Evolutionary conservation across 441 rosid species (phyloP).

Genomic region (Populus hybrid): DNA sequence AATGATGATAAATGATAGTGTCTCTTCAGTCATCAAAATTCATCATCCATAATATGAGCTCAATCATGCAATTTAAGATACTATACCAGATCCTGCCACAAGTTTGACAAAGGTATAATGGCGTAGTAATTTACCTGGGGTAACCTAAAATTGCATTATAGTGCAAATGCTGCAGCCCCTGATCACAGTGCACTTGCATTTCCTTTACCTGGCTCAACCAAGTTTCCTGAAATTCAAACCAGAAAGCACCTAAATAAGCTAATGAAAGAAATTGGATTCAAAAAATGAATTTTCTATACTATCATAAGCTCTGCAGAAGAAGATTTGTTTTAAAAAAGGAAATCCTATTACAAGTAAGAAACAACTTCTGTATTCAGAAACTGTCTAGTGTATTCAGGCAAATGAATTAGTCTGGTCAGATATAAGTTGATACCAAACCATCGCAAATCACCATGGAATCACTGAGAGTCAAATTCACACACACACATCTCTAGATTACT

Average conservation of each 20-base stretch:
- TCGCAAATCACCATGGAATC: neutral
- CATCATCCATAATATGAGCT: neutral
- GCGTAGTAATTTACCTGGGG: conserved; percentile 3
- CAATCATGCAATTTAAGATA: neutral
- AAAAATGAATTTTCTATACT: neutral
- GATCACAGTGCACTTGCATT: conserved; percentile 67
- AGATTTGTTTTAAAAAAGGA: neutral
- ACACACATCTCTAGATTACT: neutral
- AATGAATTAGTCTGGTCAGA: neutral
- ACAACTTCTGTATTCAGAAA: neutral
- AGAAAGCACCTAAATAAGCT: neutral
- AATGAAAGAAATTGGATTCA: neutral
- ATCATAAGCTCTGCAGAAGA: neutral
- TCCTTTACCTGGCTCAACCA: conserved; percentile 67
- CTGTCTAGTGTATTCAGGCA: neutral
- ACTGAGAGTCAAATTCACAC: neutral
- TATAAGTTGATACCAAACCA: neutral
- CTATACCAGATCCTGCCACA: neutral
- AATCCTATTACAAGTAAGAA: neutral
- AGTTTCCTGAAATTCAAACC: conserved; percentile 16
- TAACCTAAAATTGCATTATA: conserved; percentile 26
- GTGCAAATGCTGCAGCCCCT: conserved; percentile 58
- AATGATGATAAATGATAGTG: neutral
- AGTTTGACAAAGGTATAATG: neutral
- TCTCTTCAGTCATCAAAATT: neutral